Evolutionary conservation across 2,329 filamentous ascomycete genomes (phyloP), one percentile per base, ranked within the genome.

Genomic region (Chaetomiaceae sp.): DNA sequence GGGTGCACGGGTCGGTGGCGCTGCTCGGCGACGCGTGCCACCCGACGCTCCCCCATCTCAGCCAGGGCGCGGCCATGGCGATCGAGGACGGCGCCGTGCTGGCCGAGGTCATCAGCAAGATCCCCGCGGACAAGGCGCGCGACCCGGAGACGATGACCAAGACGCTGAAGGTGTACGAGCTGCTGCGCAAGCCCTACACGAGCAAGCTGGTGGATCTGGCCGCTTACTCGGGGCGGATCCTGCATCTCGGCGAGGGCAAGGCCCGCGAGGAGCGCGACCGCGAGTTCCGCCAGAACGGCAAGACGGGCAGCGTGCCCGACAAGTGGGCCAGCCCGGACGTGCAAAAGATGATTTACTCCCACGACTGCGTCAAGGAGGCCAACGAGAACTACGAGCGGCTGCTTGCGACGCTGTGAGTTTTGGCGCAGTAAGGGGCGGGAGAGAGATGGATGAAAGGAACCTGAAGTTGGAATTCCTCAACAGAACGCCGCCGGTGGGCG

Each of bases 291-390:
- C 71, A 77, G 49, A 72, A 71, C 60, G 72, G 62, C 65, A 77
- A 75, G 64, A 74, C 69, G 57, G 75, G 66, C 50, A 71, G 70
- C 52, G 79, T 79, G 55, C 82, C 82, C 2, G 84, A 87, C 69
- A 87, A 85, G 71, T 87, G 84, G 84, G 82, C 82, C 3, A 85
- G 84, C 66, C 82, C 83, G 9, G 83, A 87, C 62, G 81, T 87
- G 38, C 84, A 87, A 68, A 76, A 78, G 67, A 79, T 80, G 75
- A 80, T 87, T 56, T 87, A 87, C 67, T 77, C 78, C 11, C 75
- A 83, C 63, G 83, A 87, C 67, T 84, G 82, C 63, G 74, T 80
- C 46, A 69, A 73, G 62, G 76, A 81, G 51, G 76, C 81, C 0
- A 67, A 69, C 46, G 77, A 81, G 39, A 69, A 71, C 54, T 84